Percentiles rank a stretch among this genome's conserved stretches.
Conservation (phyloP, 768 basidiomycete genomes). For the Albatrellus ellisii region DNA sequence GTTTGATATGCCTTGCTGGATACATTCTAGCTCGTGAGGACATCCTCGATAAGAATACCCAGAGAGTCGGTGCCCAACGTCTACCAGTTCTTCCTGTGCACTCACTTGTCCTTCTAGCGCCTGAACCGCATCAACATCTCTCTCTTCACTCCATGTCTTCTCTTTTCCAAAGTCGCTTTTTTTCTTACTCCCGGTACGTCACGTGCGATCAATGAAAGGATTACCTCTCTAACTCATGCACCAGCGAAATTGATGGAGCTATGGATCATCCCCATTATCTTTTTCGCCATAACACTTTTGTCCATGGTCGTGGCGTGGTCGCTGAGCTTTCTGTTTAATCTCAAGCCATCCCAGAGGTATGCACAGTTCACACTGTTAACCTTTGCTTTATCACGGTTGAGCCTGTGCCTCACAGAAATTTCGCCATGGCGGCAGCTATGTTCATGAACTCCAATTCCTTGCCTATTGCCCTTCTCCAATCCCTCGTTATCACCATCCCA, state of each 20-base stretch:
- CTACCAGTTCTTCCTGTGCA: not conserved
- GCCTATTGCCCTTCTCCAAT: conserved; percentile 90
- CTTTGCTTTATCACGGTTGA: not conserved
- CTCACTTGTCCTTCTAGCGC: conserved; percentile 29
- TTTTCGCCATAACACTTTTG: conserved; percentile 57
- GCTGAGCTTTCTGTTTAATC: conserved; percentile 47
- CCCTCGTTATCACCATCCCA: conserved; percentile 71
- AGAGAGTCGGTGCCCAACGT: conserved; percentile 43
- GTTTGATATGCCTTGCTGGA: conserved; percentile 73
- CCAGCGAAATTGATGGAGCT: conserved; percentile 65
- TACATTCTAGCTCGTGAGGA: conserved; percentile 68
- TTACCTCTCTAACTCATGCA: not conserved
- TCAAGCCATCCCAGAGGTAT: conserved; percentile 69
- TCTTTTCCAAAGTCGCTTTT: conserved; percentile 95
- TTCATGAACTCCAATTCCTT: conserved; percentile 95
- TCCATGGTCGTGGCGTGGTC: conserved; percentile 58
- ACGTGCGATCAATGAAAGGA: not conserved
- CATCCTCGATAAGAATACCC: conserved; percentile 80
- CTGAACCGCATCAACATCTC: conserved; percentile 76
- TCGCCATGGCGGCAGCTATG: conserved; percentile 72
- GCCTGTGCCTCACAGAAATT: conserved; percentile 33
- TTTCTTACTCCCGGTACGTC: conserved; percentile 53
- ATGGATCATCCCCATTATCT: conserved; percentile 82
- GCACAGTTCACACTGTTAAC: conserved; percentile 14
- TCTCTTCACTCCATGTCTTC: conserved; percentile 76